phyloP scores from a whole-genome alignment of 2,329 filamentous ascomycete genomes.

The Sporothrix humicola region DNA sequence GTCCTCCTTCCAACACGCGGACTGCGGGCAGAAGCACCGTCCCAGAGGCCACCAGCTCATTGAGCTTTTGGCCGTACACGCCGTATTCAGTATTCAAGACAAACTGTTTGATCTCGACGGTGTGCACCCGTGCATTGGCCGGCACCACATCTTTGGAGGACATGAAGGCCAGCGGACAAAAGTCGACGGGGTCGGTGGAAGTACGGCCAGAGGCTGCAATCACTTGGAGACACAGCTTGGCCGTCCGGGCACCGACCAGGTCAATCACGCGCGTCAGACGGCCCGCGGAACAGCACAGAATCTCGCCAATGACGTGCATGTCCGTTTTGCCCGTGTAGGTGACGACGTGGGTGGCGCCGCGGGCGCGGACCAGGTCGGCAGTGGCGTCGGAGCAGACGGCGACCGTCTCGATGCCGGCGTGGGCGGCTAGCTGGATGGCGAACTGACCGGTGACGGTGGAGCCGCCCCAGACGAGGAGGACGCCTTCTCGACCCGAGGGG shows the following conservation, averaged over 20 bases:
- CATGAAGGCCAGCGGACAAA: conserved; percentile 49
- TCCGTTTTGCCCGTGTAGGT: conserved; percentile 45
- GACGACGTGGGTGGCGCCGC: conserved; percentile 46
- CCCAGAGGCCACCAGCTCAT: conserved; percentile 43
- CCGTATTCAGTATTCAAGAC: conserved; percentile 44
- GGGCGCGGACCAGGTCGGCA: conserved; percentile 40
- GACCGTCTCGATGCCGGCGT: conserved; percentile 47
- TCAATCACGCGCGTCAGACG: conserved; percentile 47
- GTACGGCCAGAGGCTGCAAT: conserved; percentile 39
- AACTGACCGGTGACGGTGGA: conserved; percentile 51
- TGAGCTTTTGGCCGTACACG: conserved; percentile 44
- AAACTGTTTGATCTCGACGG: conserved; percentile 51
- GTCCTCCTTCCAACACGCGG: conserved; percentile 45
- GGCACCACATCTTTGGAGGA: conserved; percentile 40
- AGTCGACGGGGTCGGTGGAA: conserved; percentile 40
- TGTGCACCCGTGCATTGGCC: conserved; percentile 44
- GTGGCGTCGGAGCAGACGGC: conserved; percentile 46
- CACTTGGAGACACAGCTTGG: conserved; percentile 41
- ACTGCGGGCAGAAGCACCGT: conserved; percentile 44
- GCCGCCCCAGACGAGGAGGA: conserved; percentile 50
- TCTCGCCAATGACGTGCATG: conserved; percentile 45
- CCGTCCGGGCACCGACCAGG: conserved; percentile 48
- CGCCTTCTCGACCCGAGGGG: conserved; percentile 16
- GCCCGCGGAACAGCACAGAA: conserved; percentile 40
- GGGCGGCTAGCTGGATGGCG: conserved; percentile 48